These are phyloP conservation scores for Cenococcum geophilum DNA, from an alignment of 495 filamentous ascomycete species.

Conservation along the genomic window DNA sequence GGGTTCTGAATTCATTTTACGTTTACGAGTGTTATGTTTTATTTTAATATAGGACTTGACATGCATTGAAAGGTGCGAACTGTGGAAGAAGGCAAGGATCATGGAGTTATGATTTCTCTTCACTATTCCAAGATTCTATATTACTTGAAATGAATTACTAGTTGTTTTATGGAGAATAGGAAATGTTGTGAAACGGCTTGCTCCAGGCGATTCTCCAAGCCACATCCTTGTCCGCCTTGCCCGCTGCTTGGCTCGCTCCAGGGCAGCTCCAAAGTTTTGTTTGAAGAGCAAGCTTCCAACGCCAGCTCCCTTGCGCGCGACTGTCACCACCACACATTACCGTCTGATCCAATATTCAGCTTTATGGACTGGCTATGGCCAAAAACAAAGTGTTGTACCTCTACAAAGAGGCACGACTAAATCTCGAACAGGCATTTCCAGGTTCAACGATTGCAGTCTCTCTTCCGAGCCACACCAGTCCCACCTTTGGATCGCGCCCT, in stretches of 20 bases:
- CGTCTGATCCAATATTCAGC: neutral
- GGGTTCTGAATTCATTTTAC: too few species aligned
- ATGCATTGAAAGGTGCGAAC: neutral
- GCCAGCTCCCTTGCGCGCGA: constrained; percentile 11
- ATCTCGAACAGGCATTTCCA: constrained; percentile 66
- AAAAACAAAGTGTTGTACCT: constrained; percentile 37
- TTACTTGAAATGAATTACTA: too few species aligned
- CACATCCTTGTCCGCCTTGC: constrained; percentile 1
- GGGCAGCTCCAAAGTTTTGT: constrained; percentile 28
- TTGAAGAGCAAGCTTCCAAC: constrained; percentile 15
- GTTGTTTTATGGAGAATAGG: too few species aligned
- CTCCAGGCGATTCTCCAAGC: neutral
- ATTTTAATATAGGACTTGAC: neutral
- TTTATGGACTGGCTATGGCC: constrained; percentile 36
- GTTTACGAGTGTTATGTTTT: neutral
- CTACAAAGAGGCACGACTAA: constrained; percentile 82
- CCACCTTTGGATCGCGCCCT: constrained; percentile 34
- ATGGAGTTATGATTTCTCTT: neutral
- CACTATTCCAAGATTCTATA: too few species aligned
- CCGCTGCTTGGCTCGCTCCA: neutral
- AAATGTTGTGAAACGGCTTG: neutral
- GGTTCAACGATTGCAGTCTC: constrained; percentile 67
- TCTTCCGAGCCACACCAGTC: constrained; percentile 51
- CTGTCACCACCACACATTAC: neutral
- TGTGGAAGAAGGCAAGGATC: neutral